phyloP scores from a whole-genome alignment of 164 flowering plant genomes.

The Platanus orientalis region DNA sequence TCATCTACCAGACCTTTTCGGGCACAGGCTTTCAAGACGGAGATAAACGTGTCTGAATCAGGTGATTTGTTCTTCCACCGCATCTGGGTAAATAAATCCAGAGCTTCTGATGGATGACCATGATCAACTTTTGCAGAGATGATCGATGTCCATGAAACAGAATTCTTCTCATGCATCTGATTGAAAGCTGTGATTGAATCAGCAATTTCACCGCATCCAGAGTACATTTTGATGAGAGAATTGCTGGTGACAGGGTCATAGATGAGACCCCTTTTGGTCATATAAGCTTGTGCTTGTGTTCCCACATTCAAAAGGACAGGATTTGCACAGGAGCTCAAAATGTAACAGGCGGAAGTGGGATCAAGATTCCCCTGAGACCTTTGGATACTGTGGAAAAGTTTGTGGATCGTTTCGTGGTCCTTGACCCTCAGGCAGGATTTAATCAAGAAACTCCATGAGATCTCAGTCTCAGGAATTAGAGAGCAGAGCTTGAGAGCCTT shows the following conservation, averaged over 20 bases:
- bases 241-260: slow-evolving; percentile 20
- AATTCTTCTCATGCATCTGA: slow-evolving; percentile 15
- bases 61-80: slow-evolving; percentile 13
- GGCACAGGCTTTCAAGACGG: slow-evolving; percentile 26
- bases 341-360: slow-evolving; percentile 12
- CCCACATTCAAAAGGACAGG: slow-evolving; percentile 25
- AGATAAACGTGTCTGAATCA: slow-evolving; percentile 18
- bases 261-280: slow-evolving; percentile 27
- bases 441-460: slow-evolving; percentile 21
- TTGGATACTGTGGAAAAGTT: slow-evolving; percentile 21
- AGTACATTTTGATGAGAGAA: slow-evolving; percentile 35
- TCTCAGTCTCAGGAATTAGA: slow-evolving; percentile 19
- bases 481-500: slow-evolving; percentile 23
- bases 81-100: slow-evolving; percentile 24
- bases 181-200: slow-evolving; percentile 24
- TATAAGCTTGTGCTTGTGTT: slow-evolving; percentile 30
- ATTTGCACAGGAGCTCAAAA: slow-evolving; percentile 20
- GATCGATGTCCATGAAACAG: slow-evolving; percentile 25
- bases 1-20: slow-evolving; percentile 25
- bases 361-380: slow-evolving; percentile 17
- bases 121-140: slow-evolving; percentile 29
- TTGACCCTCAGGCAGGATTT: slow-evolving; percentile 15
- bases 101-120: slow-evolving; percentile 30
- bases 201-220: slow-evolving; percentile 23
- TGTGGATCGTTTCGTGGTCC: slow-evolving; percentile 19